Percentiles rank a stretch among this genome's conserved stretches.
Evolutionary conservation across 176 grass and related monocot species (phyloP).

Genomic region (Carex pumila): DNA sequence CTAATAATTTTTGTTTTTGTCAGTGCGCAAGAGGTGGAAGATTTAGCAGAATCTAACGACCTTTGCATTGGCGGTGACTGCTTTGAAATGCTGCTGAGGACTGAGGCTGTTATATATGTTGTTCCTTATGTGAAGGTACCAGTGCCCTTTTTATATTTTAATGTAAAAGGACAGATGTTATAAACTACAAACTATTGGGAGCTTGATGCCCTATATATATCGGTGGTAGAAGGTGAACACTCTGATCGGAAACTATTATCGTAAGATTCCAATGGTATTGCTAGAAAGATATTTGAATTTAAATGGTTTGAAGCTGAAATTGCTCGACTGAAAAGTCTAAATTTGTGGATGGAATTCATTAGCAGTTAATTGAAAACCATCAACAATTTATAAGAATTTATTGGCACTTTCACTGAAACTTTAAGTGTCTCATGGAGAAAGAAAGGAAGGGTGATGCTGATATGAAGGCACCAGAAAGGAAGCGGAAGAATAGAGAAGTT

Average conservation of each 20-base stretch:
- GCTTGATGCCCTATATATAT: slow-evolving; percentile 6
- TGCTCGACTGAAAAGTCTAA: neutral
- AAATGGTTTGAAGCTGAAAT: neutral
- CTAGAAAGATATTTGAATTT: neutral
- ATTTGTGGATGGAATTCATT: neutral
- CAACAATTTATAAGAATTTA: neutral
- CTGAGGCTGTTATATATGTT: slow-evolving; percentile 72
- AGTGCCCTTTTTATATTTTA: slow-evolving; percentile 1
- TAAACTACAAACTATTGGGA: neutral
- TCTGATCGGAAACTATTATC: neutral
- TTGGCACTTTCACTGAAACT: neutral
- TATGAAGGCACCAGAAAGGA: neutral
- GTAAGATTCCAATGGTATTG: neutral
- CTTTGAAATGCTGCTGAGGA: slow-evolving; percentile 92
- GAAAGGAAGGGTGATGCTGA: neutral
- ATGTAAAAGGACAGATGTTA: neutral
- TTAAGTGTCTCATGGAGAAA: neutral
- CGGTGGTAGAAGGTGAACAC: neutral
- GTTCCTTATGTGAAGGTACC: slow-evolving; percentile 89
- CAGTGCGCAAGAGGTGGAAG: slow-evolving; percentile 62
- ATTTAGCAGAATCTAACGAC: slow-evolving; percentile 69
- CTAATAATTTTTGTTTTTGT: neutral
- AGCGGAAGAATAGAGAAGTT: neutral
- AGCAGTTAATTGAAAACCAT: neutral
- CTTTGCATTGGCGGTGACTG: slow-evolving; percentile 96